Evolutionary conservation across 1,284 basidiomycete species (phyloP).

Genomic region (Testicularia cyperi): DNA sequence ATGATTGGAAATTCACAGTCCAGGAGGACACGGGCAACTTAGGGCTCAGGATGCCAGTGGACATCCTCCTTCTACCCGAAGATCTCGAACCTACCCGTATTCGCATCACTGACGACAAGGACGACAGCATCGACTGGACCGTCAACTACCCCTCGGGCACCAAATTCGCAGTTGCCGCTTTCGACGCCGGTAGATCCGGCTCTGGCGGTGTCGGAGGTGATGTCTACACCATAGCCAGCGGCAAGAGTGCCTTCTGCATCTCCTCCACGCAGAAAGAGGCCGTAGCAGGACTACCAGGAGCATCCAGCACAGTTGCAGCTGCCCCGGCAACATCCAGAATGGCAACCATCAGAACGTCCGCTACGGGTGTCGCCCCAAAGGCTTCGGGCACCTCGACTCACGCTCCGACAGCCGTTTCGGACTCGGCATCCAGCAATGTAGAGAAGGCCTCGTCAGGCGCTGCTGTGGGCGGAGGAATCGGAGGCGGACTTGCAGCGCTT

Average conservation of each 20-base stretch:
- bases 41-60: slow-evolving; percentile 28
- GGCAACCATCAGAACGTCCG: slow-evolving; percentile 6
- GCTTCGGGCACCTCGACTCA: not conserved
- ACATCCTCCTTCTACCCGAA: slow-evolving; percentile 31
- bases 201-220: slow-evolving; percentile 31
- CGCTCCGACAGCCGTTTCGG: not conserved
- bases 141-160: slow-evolving; percentile 34
- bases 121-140: slow-evolving; percentile 21
- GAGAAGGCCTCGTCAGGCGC: slow-evolving; percentile 1
- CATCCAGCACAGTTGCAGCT: slow-evolving; percentile 14
- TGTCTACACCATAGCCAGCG: slow-evolving; percentile 14
- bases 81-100: slow-evolving; percentile 19
- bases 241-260: slow-evolving; percentile 14
- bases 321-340: slow-evolving; percentile 5
- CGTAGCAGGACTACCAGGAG: slow-evolving; percentile 14
- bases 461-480: slow-evolving; percentile 18
- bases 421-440: not conserved
- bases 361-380: not conserved
- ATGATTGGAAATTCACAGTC: slow-evolving; percentile 24
- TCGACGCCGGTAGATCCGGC: slow-evolving; percentile 21
- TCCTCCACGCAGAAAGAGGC: slow-evolving; percentile 4
- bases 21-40: slow-evolving; percentile 32
- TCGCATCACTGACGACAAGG: slow-evolving; percentile 4
- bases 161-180: slow-evolving; percentile 23
- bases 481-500: slow-evolving; percentile 14